Evolutionary conservation across 2,329 filamentous ascomycete species (phyloP), one percentile per base, ranked within the genome.

Genomic region (Albifimbria verrucaria): DNA sequence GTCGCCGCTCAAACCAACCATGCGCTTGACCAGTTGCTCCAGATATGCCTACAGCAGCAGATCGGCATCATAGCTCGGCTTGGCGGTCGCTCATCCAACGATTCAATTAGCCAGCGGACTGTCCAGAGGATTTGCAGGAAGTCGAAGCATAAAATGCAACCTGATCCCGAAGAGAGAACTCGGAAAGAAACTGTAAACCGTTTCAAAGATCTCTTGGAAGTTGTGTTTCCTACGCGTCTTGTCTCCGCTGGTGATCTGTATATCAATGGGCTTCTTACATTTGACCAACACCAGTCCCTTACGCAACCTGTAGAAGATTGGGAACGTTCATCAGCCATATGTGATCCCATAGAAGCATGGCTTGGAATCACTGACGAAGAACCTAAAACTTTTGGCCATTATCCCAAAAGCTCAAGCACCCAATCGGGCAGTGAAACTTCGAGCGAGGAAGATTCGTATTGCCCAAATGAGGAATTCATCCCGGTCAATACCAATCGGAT

Each of bases 1-100:
- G 77, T 96, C 3, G 82, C 91, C 0, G 91, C 90, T 7, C 91
- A 96, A 62, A 97, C 92, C 0, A 97, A 97, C 54, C 91, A 96
- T 68, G 92, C 92, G 0, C 73, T 96, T 0, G 92, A 97, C 60
- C 92, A 96, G 64, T 75, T 97, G 0, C 74, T 96, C 0, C 72
- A 74, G 1, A 82, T 87, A 51, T 77, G 91, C 17, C 75, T 83
- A 1, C 64, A 73, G 1, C 51, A 61, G 1, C 69, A 66, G 3
- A 88, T 69, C 4, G 56, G 58, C 77, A 78, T 82, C 1, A 85
- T 92, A 53, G 72, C 76, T 10, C 77, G 79, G 2, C 64, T 82
- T 10, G 91, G 91, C 42, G 85, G 86, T 2, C 81, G 88, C 25
- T 89, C 87, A 4, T 39, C 12, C 12, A 17, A 12, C 4, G 12